A percentile compares a stretch with the other conserved stretches of the same genome.
phyloP scores from a whole-genome alignment of 2,329 filamentous ascomycete genomes.

The Cladophialophora immunda region DNA sequence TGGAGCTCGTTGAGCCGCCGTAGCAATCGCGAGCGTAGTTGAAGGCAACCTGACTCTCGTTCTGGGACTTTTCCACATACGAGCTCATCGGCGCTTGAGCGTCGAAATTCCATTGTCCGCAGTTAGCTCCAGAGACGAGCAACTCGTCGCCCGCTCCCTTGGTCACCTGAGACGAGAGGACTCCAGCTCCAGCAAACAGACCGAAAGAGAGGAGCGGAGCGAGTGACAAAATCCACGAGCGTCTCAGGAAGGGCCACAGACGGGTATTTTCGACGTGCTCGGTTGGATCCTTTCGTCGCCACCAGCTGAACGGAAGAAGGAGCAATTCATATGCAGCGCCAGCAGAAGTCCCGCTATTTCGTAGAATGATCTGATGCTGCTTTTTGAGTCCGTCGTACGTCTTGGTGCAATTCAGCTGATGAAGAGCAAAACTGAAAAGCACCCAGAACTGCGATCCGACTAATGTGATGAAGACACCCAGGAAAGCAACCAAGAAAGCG shows the following conservation, averaged over 20 bases:
- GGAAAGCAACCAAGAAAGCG: conserved; percentile 42
- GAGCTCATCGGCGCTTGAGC: neutral
- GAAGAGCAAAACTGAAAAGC: conserved; percentile 44
- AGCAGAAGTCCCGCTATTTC: conserved; percentile 42
- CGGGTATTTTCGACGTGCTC: neutral
- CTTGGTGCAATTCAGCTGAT: conserved; percentile 37
- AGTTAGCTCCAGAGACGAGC: neutral
- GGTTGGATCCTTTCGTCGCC: neutral
- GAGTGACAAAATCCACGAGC: neutral
- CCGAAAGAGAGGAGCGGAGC: neutral
- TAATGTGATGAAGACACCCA: conserved; percentile 43
- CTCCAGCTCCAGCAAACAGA: neutral
- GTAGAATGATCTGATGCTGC: conserved; percentile 47
- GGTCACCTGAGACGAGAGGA: neutral
- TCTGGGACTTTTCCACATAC: neutral
- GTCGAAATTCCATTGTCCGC: neutral
- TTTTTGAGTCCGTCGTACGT: conserved; percentile 43
- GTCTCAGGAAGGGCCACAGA: neutral
- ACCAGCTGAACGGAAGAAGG: neutral
- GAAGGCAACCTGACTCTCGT: neutral
- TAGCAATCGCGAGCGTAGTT: neutral
- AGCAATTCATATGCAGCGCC: conserved; percentile 27
- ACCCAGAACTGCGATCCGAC: conserved; percentile 43
- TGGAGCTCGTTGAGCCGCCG: neutral
- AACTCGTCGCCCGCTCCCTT: neutral